Conservation (phyloP, 176 grass and related monocot species). For the Eleusine indica region DNA sequence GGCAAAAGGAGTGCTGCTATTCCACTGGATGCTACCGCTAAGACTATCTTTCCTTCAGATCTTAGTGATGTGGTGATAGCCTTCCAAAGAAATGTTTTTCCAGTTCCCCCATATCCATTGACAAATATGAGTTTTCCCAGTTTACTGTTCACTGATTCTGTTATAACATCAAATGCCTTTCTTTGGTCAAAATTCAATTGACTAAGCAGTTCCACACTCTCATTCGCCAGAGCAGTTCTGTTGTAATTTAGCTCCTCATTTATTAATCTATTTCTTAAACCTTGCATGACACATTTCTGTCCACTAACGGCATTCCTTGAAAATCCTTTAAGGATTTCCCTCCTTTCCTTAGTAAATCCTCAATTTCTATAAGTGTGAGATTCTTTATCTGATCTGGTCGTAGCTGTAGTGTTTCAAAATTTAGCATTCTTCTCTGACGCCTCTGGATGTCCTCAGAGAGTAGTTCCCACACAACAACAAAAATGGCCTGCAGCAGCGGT, state of each 20-base stretch:
- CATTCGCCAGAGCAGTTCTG: background rate
- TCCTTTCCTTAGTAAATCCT: background rate
- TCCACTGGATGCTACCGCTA: slow-evolving; percentile 4
- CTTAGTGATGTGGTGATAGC: background rate
- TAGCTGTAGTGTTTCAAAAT: background rate
- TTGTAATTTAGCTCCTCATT: slow-evolving; percentile 34
- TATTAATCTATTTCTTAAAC: slow-evolving; percentile 11
- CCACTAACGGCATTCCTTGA: background rate
- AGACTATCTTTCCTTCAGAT: slow-evolving; percentile 34
- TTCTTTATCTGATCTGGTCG: background rate
- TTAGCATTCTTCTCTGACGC: background rate
- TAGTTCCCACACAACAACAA: too few relatives aligned
- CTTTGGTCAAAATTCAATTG: slow-evolving; percentile 21
- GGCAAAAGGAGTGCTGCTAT: background rate
- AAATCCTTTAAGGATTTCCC: slow-evolving; percentile 6
- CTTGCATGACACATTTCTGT: background rate
- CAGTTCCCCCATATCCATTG: background rate
- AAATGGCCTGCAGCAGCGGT: too few relatives aligned
- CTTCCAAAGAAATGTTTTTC: slow-evolving; percentile 36
- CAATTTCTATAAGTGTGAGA: background rate
- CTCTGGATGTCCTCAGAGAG: slow-evolving; percentile 13
- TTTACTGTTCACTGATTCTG: background rate
- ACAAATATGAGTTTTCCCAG: background rate
- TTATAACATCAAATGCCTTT: background rate
- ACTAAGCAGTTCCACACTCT: background rate